These are phyloP conservation scores for Pyrrhoderma lamaoense DNA, from an alignment of 1,284 basidiomycete genomes.

Conservation along the genomic window DNA sequence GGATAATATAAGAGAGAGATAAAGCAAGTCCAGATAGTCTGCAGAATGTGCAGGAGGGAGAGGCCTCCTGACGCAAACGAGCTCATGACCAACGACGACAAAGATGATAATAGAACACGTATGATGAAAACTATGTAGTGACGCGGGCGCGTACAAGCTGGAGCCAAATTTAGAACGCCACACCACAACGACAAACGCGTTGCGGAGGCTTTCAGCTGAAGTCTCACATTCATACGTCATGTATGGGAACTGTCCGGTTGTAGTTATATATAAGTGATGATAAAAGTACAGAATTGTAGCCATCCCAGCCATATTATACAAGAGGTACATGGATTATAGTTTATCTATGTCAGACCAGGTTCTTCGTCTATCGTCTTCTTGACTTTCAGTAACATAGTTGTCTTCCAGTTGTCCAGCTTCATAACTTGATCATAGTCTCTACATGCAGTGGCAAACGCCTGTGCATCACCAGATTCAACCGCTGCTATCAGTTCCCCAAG, in stretches of 20 bases:
- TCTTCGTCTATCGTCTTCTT: constrained; percentile 72
- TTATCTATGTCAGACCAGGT: constrained; percentile 36
- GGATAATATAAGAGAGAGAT: constrained; percentile 34
- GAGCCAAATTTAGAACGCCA: background rate
- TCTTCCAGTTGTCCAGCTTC: constrained; percentile 95
- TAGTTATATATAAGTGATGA: too few relatives aligned
- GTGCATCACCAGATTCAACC: constrained; percentile 72
- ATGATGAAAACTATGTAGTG: background rate
- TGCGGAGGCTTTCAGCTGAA: background rate
- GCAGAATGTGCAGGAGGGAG: constrained; percentile 27
- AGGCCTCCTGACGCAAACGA: constrained; percentile 7
- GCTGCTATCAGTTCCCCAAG: constrained; percentile 68
- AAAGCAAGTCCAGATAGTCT: constrained; percentile 39
- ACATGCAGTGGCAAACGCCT: constrained; percentile 73
- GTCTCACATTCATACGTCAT: too few relatives aligned
- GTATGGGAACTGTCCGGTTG: too few relatives aligned
- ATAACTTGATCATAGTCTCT: constrained; percentile 83
- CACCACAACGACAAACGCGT: background rate
- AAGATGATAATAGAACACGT: constrained; percentile 1
- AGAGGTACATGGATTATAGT: background rate
- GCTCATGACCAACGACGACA: constrained; percentile 9
- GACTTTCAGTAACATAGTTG: constrained; percentile 78
- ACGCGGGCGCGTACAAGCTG: background rate
- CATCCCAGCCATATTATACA: too few relatives aligned
- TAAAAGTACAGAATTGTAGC: too few relatives aligned